Evolutionary conservation across 306 rosid species (phyloP).

Genomic region (Pyrus bretschneideri): DNA sequence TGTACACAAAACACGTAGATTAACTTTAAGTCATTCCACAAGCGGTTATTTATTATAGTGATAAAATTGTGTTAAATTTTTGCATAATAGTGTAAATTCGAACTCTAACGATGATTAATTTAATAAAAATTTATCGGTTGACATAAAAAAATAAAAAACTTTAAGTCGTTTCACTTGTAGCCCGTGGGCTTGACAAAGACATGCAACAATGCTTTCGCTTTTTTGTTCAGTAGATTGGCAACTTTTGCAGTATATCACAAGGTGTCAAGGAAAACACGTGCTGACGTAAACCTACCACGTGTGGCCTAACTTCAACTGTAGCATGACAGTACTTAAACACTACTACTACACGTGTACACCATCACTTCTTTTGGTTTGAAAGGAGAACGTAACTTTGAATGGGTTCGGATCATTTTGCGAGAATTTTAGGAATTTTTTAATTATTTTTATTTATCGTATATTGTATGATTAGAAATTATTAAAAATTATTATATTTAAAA

Average conservation of each 20-base stretch:
- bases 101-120: fast-evolving
- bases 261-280: not conserved
- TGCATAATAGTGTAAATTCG: fast-evolving
- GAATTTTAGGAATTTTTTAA: fast-evolving
- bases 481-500: no score
- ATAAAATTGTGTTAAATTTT: fast-evolving
- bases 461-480: fast-evolving
- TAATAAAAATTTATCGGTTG: fast-evolving
- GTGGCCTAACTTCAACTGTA: no score
- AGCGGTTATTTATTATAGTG: fast-evolving
- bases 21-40: no score
- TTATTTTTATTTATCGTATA: fast-evolving
- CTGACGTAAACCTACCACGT: not conserved
- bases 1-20: no score
- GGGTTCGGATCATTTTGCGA: no score
- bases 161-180: no score
- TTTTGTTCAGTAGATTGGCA: not conserved
- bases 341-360: no score
- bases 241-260: not conserved
- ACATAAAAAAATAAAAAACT: no score
- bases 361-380: no score
- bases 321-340: no score
- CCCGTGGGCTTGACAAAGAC: not conserved
- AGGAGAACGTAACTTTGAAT: no score
- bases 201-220: not conserved